phyloP scores from a whole-genome alignment of 164 flowering plant species.

The Saururus chinensis region DNA sequence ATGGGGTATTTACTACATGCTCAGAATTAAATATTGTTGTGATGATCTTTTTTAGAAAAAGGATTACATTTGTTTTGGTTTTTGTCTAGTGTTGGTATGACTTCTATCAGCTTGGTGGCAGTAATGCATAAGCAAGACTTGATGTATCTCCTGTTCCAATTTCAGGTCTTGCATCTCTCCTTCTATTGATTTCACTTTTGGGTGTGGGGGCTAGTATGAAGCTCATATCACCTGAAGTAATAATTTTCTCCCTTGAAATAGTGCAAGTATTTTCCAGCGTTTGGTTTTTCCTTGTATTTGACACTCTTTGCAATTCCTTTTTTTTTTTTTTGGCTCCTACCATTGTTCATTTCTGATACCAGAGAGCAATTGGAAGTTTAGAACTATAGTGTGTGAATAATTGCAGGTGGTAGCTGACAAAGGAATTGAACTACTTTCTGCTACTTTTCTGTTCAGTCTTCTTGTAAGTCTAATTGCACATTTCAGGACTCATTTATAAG shows the following conservation, averaged over 20 bases:
- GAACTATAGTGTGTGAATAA: neutral
- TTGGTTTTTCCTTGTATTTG: neutral
- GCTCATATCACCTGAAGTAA: slow-evolving; percentile 31
- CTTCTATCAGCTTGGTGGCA: neutral
- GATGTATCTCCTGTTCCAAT: neutral
- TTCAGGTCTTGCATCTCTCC: slow-evolving; percentile 56
- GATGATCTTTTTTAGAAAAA: too few relatives aligned
- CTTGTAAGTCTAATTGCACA: slow-evolving; percentile 35
- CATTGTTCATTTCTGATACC: neutral
- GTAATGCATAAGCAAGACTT: neutral
- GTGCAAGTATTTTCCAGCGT: too few relatives aligned
- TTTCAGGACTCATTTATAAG: neutral
- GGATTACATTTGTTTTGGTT: neutral
- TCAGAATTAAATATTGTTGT: too few relatives aligned
- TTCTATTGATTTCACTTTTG: slow-evolving; percentile 44
- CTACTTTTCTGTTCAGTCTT: slow-evolving; percentile 56
- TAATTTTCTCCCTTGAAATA: neutral
- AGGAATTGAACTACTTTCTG: slow-evolving; percentile 72
- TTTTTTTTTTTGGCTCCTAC: neutral
- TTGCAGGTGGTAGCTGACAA: slow-evolving; percentile 61
- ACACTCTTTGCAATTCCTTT: neutral
- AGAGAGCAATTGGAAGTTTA: neutral
- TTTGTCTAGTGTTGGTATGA: neutral
- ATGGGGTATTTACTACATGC: neutral
- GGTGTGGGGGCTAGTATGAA: slow-evolving; percentile 40